Conservation (phyloP, 352 stramenopile species). For the Globisporangium yorkense region DNA sequence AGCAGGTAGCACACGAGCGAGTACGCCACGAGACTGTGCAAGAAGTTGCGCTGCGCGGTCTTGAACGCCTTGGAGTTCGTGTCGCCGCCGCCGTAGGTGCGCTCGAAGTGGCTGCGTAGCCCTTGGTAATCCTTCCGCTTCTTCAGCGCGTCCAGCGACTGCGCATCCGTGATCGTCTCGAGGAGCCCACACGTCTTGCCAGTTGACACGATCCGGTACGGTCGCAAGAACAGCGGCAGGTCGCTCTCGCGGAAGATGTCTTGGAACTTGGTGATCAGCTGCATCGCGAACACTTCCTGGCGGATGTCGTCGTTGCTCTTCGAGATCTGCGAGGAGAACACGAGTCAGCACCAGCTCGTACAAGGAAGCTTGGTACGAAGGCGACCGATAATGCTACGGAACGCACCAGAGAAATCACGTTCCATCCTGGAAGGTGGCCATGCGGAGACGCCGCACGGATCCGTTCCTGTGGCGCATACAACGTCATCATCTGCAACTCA, state of each 20-base stretch:
- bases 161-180: slow-evolving; percentile 92
- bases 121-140: slow-evolving; percentile 81
- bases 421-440: slow-evolving; percentile 85
- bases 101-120: slow-evolving; percentile 89
- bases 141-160: slow-evolving; percentile 95
- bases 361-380: neutral
- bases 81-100: slow-evolving; percentile 72
- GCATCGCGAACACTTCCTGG: slow-evolving; percentile 95
- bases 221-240: slow-evolving; percentile 90
- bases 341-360: neutral
- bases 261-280: slow-evolving; percentile 92
- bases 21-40: slow-evolving; percentile 66
- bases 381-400: neutral
- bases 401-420: slow-evolving; percentile 86
- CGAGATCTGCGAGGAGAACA: slow-evolving; percentile 62
- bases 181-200: slow-evolving; percentile 90
- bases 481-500: neutral
- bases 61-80: slow-evolving; percentile 33
- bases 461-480: slow-evolving; percentile 35
- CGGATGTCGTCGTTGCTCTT: slow-evolving; percentile 96
- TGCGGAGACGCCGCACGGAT: slow-evolving; percentile 85
- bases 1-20: slow-evolving; percentile 84
- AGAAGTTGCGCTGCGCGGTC: slow-evolving; percentile 48
- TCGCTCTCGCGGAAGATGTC: slow-evolving; percentile 90
- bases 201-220: slow-evolving; percentile 94